These are phyloP conservation scores for Harrya chromipes DNA, from an alignment of 768 basidiomycete species.

Conservation along the genomic window DNA sequence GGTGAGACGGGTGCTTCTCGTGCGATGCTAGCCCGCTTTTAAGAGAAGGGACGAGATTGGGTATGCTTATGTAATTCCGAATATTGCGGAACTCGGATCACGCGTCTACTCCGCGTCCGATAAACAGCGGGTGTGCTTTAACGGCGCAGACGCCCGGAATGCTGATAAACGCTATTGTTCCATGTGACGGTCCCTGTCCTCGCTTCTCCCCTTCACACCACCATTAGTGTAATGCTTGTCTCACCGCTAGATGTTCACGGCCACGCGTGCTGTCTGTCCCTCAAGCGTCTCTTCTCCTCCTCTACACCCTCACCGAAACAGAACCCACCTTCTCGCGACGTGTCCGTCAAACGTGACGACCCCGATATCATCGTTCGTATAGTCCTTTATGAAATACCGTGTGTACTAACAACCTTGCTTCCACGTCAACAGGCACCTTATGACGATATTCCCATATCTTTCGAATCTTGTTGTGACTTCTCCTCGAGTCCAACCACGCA, in stretches of 20 bases:
- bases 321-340: background rate
- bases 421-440: constrained; percentile 7
- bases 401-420: constrained; percentile 1
- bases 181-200: constrained; percentile 9
- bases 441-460: constrained; percentile 28
- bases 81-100: constrained; percentile 29
- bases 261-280: constrained; percentile 17
- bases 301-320: background rate
- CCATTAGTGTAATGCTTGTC: constrained; percentile 18
- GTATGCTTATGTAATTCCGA: constrained; percentile 31
- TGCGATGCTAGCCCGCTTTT: no score
- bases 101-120: constrained; percentile 16
- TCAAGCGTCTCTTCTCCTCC: constrained; percentile 20
- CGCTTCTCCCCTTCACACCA: constrained; percentile 6
- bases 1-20: no score
- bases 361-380: constrained; percentile 9
- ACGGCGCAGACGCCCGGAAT: constrained; percentile 19
- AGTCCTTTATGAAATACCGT: background rate
- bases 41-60: no score
- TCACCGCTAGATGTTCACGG: constrained; percentile 25
- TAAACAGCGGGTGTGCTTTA: constrained; percentile 7
- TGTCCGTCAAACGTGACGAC: constrained; percentile 5
- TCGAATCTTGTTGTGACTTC: constrained; percentile 45
- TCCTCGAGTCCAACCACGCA: constrained; percentile 26
- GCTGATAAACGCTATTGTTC: constrained; percentile 32